phyloP scores from a whole-genome alignment of 805 yeast species.

The Suhomyces pyralidae region DNA sequence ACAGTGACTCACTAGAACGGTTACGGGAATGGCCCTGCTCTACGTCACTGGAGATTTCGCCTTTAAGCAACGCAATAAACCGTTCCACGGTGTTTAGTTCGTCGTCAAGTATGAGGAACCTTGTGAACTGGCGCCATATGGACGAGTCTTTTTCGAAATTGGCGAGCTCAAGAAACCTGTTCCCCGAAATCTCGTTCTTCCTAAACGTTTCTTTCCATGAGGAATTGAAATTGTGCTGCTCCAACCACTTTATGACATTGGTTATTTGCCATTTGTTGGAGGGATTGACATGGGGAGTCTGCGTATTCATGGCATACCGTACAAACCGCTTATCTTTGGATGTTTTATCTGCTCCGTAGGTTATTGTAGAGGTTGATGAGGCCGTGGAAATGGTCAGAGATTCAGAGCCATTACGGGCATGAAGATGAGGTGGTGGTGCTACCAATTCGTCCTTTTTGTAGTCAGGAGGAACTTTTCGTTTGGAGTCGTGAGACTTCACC shows the following conservation, averaged over 20 bases:
- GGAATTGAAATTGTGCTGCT: conserved; percentile 61
- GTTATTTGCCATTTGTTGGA: conserved; percentile 69
- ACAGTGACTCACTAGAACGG: conserved; percentile 15
- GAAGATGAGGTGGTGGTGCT: conserved; percentile 10
- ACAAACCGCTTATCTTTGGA: conserved; percentile 41
- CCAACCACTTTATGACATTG: conserved; percentile 69
- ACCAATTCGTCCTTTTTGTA: background rate
- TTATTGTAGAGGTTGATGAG: conserved; percentile 30
- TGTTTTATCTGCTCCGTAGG: conserved; percentile 22
- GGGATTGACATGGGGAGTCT: conserved; percentile 12
- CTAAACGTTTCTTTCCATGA: conserved; percentile 71
- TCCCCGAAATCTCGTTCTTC: conserved; percentile 56
- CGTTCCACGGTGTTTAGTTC: conserved; percentile 54
- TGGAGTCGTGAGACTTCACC: conserved; percentile 1
- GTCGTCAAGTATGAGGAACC: conserved; percentile 36
- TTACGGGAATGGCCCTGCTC: conserved; percentile 16
- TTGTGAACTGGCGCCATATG: conserved; percentile 46
- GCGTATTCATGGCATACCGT: conserved; percentile 42
- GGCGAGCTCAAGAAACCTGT: conserved; percentile 60
- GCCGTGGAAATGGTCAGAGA: conserved; percentile 32
- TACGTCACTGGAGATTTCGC: conserved; percentile 10
- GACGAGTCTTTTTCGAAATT: conserved; percentile 54
- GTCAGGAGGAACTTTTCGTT: background rate
- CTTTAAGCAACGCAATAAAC: conserved; percentile 48
- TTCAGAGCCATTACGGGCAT: conserved; percentile 33